These are phyloP conservation scores for Leersia perrieri DNA, from an alignment of 176 grass and related monocot species.

Conservation along the genomic window DNA sequence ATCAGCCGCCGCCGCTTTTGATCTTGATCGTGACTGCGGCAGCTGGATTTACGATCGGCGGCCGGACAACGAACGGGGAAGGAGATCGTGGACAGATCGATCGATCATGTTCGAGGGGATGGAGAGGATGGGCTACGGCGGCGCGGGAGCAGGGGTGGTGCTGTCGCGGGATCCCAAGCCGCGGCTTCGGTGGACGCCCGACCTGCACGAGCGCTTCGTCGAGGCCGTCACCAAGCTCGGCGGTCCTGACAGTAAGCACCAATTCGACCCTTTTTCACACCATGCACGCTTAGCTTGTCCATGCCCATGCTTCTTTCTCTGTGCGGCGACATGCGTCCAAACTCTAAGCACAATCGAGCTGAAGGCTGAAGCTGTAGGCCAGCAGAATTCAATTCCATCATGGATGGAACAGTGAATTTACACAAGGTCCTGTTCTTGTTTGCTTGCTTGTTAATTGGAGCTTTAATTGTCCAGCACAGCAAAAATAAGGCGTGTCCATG, in stretches of 20 bases:
- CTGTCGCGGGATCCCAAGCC: constrained; percentile 85
- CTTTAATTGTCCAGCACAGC: not conserved
- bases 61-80: not conserved
- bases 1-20: no score
- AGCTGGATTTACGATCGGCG: no score
- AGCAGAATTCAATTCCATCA: not conserved
- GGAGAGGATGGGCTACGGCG: constrained; percentile 33
- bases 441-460: not conserved
- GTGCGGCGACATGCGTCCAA: not conserved
- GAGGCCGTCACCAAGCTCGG: constrained; percentile 98
- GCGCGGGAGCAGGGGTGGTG: constrained; percentile 40
- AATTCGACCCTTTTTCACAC: not conserved
- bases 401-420: not conserved
- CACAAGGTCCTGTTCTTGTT: not conserved
- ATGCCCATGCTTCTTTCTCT: not conserved
- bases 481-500: not conserved
- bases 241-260: constrained; percentile 73
- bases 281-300: not conserved
- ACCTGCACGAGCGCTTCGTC: constrained; percentile 94
- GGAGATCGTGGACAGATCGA: not conserved
- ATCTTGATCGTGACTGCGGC: not conserved
- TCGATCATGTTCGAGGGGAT: constrained; percentile 57
- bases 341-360: not conserved
- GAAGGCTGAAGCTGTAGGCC: not conserved
- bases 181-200: constrained; percentile 82